Evolutionary conservation across 2,329 filamentous ascomycete genomes (phyloP), one percentile per base, ranked within the genome.

Genomic region (Xylaria sp.): DNA sequence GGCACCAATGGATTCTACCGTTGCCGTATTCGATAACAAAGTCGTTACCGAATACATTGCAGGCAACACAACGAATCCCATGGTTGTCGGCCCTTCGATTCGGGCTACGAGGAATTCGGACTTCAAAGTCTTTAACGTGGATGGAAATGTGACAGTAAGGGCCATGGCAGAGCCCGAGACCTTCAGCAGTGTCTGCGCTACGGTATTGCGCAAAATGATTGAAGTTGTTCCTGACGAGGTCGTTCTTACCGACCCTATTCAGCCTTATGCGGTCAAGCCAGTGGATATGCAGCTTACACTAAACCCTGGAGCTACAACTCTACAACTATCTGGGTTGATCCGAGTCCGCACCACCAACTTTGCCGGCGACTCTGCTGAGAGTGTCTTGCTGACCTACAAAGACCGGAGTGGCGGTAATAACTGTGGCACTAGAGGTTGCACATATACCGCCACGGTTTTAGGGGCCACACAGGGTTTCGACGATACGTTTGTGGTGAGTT

Each of bases 261-360:
- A 74, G 9, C 83, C 85, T 0, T 88, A 88, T 71, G 79, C 79
- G 15, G 79, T 87, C 68, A 89, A 88, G 76, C 86, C 86, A 3
- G 82, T 84, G 53, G 77, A 79, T 51, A 73, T 87, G 67, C 83
- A 87, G 68, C 78, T 88, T 37, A 81, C 81, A 0, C 75, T 88
- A 15, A 76, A 81, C 54, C 68, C 77, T 7, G 81, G 80, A 15
- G 85, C 81, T 10, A 75, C 73, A 11, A 77, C 75, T 1, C 72
- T 88, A 60, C 73, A 75, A 11, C 78, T 87, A 58, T 79, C 80
- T 7, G 86, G 85, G 4, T 80, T 81, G 44, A 85, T 88, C 64
- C 81, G 86, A 21, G 78, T 89, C 35, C 79, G 80, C 58, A 87
- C 83, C 1, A 87, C 83, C 2, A 73, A 76, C 3, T 73, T 82